Evolutionary conservation across 169 alveolate genomes (phyloP).

Genomic region (Plasmodium fragile): DNA sequence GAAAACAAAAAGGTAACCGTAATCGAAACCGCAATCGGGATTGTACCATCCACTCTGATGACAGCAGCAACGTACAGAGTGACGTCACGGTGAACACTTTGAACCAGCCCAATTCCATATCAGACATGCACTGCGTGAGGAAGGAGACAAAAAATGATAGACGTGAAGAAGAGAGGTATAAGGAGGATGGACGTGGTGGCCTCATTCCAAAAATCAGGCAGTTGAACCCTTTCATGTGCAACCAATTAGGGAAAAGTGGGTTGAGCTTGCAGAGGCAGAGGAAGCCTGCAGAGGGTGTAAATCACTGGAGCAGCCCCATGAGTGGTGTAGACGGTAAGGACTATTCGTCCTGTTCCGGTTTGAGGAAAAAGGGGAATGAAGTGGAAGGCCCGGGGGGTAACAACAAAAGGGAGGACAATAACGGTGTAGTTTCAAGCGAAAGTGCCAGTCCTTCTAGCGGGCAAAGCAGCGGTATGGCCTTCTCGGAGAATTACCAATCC

Average conservation of each 20-base stretch:
- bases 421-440: not conserved
- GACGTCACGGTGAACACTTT: not conserved
- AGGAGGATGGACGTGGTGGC: not conserved
- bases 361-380: constrained; percentile 3
- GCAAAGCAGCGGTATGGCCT: not conserved
- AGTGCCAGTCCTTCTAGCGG: not conserved
- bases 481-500: not conserved
- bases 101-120: not conserved
- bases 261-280: not conserved
- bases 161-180: constrained; percentile 12
- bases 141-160: not conserved
- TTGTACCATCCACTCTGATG: not conserved
- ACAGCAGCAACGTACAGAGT: not conserved
- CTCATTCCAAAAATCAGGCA: not conserved
- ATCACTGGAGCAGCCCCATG: not conserved
- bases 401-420: not conserved
- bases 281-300: not conserved
- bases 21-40: not conserved
- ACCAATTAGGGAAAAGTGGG: constrained; percentile 7
- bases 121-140: not conserved
- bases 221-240: constrained; percentile 11
- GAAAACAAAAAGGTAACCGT: not conserved
- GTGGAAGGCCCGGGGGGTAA: not conserved
- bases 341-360: constrained; percentile 14
- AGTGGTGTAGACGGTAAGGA: not conserved